A percentile compares a stretch with the other conserved stretches of the same genome.
Evolutionary conservation across 2,329 filamentous ascomycete genomes (phyloP).

Genomic region (Proliferodiscus dingleyae): DNA sequence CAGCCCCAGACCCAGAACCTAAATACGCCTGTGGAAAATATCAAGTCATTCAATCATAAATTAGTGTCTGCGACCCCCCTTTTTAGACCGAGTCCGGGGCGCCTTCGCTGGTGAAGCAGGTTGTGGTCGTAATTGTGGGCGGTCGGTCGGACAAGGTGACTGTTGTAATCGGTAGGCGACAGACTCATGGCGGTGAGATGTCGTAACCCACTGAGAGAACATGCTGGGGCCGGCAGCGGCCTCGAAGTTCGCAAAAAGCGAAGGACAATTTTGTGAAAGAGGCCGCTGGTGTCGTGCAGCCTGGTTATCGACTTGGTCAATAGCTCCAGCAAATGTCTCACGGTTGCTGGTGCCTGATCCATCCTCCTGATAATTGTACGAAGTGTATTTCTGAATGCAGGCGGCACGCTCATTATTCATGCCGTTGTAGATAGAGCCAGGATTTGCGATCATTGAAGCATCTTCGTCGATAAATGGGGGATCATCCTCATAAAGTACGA

Average conservation of each 20-base stretch:
- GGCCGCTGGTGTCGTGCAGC: background rate
- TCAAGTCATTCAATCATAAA: background rate
- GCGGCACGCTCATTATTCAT: slow-evolving; percentile 5
- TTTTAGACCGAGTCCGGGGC: background rate
- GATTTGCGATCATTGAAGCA: slow-evolving; percentile 3
- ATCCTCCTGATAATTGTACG: background rate
- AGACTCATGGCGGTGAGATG: slow-evolving; percentile 3
- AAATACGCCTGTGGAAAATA: background rate
- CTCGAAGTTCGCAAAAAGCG: background rate
- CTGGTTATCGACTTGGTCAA: background rate
- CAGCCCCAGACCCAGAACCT: background rate
- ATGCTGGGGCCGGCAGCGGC: background rate
- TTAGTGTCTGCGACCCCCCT: slow-evolving; percentile 1
- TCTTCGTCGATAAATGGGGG: slow-evolving; percentile 4
- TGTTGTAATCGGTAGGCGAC: slow-evolving; percentile 1
- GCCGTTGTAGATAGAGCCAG: slow-evolving; percentile 6
- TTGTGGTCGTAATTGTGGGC: background rate
- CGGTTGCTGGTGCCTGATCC: background rate
- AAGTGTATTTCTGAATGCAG: background rate
- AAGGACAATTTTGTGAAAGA: background rate
- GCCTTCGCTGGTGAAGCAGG: background rate
- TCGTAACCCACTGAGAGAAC: background rate
- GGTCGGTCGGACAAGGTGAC: background rate
- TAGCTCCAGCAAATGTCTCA: background rate
- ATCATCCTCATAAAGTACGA: slow-evolving; percentile 10